A percentile compares a stretch with the other conserved stretches of the same genome.
Evolutionary conservation across 345 rosid genomes (phyloP).

Genomic region (Hibiscus mutabilis): DNA sequence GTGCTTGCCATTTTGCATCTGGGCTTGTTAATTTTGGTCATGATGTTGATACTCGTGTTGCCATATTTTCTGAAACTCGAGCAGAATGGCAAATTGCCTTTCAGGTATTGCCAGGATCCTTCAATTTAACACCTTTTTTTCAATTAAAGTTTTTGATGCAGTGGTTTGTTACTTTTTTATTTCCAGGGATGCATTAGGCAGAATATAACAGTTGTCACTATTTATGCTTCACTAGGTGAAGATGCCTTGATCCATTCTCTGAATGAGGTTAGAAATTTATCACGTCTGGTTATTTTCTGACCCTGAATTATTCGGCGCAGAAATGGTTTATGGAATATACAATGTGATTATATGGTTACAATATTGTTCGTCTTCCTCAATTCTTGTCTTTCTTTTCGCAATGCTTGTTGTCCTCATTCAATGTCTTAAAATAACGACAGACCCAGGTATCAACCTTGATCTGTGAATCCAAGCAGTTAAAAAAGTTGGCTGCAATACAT

Average conservation of each 20-base stretch:
- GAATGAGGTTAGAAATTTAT: conserved; percentile 54
- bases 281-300: not conserved
- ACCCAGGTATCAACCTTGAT: conserved; percentile 75
- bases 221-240: conserved; percentile 89
- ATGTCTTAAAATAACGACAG: conserved; percentile 37
- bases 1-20: conserved; percentile 71
- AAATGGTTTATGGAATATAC: not conserved
- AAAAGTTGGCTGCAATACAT: conserved; percentile 53
- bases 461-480: conserved; percentile 68
- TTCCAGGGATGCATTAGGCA: conserved; percentile 87
- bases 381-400: not conserved
- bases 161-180: not conserved
- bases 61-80: conserved; percentile 77
- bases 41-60: conserved; percentile 51
- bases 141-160: not conserved
- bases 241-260: conserved; percentile 80
- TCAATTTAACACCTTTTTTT: not conserved
- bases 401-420: conserved; percentile 1
- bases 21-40: conserved; percentile 74
- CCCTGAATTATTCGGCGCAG: not conserved
- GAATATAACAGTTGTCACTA: conserved; percentile 64
- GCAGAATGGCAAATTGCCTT: conserved; percentile 84
- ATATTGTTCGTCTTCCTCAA: not conserved
- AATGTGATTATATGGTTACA: not conserved
- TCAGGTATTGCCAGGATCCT: conserved; percentile 39